Base-by-base conservation (phyloP, 2,329 filamentous ascomycete species). In the Xylaria sp. region DNA sequence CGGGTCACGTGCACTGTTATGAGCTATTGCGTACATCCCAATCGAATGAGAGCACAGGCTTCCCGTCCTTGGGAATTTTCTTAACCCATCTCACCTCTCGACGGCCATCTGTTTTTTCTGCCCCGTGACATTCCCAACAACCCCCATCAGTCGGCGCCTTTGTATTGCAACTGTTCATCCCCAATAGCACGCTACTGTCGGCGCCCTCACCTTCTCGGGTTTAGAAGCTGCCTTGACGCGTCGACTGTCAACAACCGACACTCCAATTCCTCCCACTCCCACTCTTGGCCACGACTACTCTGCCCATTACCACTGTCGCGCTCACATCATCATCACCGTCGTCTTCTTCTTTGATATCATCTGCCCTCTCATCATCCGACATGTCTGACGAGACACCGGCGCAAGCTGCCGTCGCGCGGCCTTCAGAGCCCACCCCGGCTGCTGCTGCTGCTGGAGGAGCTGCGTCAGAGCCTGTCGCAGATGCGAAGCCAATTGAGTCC, bases 331-430 rank as follows among this genome's bases (percentile, higher is more conserved):
- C 39, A n/a, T 22, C 26, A 43, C 54, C 44, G 19, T 52, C 18
- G 39, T 48, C 39, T 42, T 20, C n/a, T 29, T 39, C 50, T 21
- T 7, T 29, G 20, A 37, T 34, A 48, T 39, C 34, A 45, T 43
- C 20, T n/a, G 11, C 29, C 29, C 39, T 20, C 44, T 22, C 20
- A n/a, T 34, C 21, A 24, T 41, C 38, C 56, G 66, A 37, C 39
- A 65, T 70, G 68, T 68, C 67, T 54, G 66, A 67, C 59, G 66
- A 69, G 48, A 58, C 63, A 47, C 44, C 63, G 52, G 61, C 64
- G 52, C 59, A 67, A 58, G 38, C 65, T 59, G 57, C 61, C 44
- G 65, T 60, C 54, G 66, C 63, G 65, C 64, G 66, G 58, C 49
- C 63, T 20, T 47, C 63, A 38, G 62, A 66, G 38, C 16, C 60